Conservation (phyloP, 331 rosid species). For the Malus hybrid region DNA sequence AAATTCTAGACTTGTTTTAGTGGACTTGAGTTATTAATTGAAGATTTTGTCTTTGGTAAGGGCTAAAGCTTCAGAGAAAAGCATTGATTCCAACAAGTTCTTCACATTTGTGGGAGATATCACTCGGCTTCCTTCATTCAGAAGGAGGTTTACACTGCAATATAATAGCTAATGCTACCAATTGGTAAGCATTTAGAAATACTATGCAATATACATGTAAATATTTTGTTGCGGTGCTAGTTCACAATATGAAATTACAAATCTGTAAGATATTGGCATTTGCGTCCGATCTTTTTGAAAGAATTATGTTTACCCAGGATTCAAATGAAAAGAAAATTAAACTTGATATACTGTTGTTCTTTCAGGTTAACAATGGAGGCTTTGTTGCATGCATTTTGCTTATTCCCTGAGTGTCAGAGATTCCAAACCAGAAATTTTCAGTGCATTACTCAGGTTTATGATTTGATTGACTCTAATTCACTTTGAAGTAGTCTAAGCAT, state of each 20-base stretch:
- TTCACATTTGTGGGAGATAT: constrained; percentile 81
- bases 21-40: constrained; percentile 62
- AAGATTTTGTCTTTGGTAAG: constrained; percentile 72
- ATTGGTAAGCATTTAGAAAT: constrained; percentile 53
- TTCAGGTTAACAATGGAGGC: too few relatives aligned
- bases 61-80: constrained; percentile 44
- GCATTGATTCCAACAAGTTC: constrained; percentile 48
- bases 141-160: constrained; percentile 59
- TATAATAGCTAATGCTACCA: constrained; percentile 87
- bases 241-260: background rate
- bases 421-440: too few relatives aligned
- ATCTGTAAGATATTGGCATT: background rate
- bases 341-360: too few relatives aligned
- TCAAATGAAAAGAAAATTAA: too few relatives aligned
- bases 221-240: background rate
- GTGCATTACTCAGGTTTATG: too few relatives aligned
- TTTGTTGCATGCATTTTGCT: too few relatives aligned
- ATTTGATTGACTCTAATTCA: too few relatives aligned
- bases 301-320: too few relatives aligned
- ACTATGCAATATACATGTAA: background rate
- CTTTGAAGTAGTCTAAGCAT: too few relatives aligned
- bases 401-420: too few relatives aligned
- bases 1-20: constrained; percentile 75
- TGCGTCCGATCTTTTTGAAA: too few relatives aligned
- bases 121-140: constrained; percentile 54